phyloP scores from a whole-genome alignment of 495 filamentous ascomycete species.

The Poronia punctata region DNA sequence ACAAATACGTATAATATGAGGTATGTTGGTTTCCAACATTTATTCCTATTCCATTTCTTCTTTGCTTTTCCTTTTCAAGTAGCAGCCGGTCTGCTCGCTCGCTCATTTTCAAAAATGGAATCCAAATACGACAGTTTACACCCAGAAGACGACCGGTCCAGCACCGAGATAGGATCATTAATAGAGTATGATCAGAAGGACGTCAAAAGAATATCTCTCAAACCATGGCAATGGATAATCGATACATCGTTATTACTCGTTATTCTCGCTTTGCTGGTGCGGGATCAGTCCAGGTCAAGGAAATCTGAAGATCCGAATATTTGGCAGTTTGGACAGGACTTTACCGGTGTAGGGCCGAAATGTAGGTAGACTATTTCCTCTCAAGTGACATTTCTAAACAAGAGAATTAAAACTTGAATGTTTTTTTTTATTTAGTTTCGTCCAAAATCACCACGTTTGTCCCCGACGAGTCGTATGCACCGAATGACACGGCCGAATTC shows the following conservation, averaged over 20 bases:
- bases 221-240: slow-evolving; percentile 27
- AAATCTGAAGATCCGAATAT: slow-evolving; percentile 17
- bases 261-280: slow-evolving; percentile 27
- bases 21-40: slow-evolving; percentile 10
- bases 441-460: slow-evolving; percentile 35
- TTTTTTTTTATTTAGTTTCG: slow-evolving; percentile 26
- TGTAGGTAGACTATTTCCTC: slow-evolving; percentile 8
- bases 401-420: neutral
- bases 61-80: slow-evolving; percentile 1
- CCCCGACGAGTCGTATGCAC: slow-evolving; percentile 38
- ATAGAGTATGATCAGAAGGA: slow-evolving; percentile 31
- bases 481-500: slow-evolving; percentile 39
- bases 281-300: slow-evolving; percentile 20
- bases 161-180: slow-evolving; percentile 36
- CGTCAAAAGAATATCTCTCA: slow-evolving; percentile 12
- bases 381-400: slow-evolving; percentile 1
- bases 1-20: neutral
- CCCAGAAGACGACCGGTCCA: slow-evolving; percentile 29
- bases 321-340: slow-evolving; percentile 33
- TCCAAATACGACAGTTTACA: slow-evolving; percentile 27
- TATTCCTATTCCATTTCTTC: slow-evolving; percentile 3
- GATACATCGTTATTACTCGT: slow-evolving; percentile 28
- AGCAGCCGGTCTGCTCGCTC: slow-evolving; percentile 7
- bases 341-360: slow-evolving; percentile 34
- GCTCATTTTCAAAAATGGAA: slow-evolving; percentile 26